Evolutionary conservation across 345 rosid species (phyloP).

Genomic region (Moricandia moricandioides): DNA sequence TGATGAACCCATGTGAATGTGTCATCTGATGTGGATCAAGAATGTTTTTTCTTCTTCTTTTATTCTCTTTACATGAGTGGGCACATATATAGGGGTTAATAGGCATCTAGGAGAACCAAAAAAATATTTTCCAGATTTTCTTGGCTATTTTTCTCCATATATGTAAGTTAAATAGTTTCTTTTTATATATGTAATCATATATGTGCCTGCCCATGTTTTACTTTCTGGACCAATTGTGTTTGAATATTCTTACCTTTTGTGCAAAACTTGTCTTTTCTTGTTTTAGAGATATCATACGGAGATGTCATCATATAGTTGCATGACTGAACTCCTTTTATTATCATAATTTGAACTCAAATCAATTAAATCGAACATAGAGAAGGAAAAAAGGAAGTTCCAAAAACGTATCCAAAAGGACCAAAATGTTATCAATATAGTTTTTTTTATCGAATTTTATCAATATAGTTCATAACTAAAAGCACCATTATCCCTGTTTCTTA

Average conservation of each 20-base stretch:
- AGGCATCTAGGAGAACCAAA: conserved; percentile 33
- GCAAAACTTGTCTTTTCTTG: conserved; percentile 35
- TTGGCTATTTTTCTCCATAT: conserved; percentile 28
- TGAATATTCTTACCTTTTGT: conserved; percentile 34
- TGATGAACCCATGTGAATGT: conserved; percentile 39
- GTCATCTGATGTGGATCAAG: conserved; percentile 37
- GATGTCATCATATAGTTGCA: conserved; percentile 29
- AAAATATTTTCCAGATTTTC: conserved; percentile 31
- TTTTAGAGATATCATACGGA: conserved; percentile 19
- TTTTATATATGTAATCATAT: conserved; percentile 16
- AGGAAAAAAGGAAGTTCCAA: background rate
- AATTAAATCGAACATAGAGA: background rate
- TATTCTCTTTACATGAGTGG: conserved; percentile 30
- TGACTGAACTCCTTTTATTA: conserved; percentile 21
- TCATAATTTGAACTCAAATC: conserved; percentile 23
- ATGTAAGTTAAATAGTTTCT: conserved; percentile 20
- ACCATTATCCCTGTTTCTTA: too few relatives aligned
- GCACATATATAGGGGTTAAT: conserved; percentile 32
- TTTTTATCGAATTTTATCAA: too few relatives aligned
- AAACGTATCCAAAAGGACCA: background rate
- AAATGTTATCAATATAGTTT: background rate
- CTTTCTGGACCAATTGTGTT: conserved; percentile 30
- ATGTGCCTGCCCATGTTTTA: conserved; percentile 28
- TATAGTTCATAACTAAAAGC: background rate
- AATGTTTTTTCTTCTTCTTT: conserved; percentile 7